Evolutionary conservation across 148 eudicot species (phyloP).

Genomic region (Drosera capensis): DNA sequence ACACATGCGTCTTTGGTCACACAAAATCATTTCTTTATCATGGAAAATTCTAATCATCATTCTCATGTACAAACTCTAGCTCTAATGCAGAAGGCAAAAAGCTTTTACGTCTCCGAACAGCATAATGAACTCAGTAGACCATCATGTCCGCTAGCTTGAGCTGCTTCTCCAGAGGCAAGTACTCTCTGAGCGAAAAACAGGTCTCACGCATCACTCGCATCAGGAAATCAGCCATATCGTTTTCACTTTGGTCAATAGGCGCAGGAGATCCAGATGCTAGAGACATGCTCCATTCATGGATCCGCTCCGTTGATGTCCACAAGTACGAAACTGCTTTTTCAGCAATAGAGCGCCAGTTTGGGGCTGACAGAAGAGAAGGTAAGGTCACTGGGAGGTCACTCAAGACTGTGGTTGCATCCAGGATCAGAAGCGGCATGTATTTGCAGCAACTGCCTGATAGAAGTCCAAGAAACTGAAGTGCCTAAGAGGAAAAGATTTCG

Average conservation of each 20-base stretch:
- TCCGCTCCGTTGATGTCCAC: constrained; percentile 41
- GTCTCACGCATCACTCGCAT: constrained; percentile 33
- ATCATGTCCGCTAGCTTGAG: constrained; percentile 60
- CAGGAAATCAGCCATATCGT: constrained; percentile 21
- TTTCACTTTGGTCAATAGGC: constrained; percentile 38
- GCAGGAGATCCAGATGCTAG: constrained; percentile 3
- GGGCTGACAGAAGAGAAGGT: constrained; percentile 35
- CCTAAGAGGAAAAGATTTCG: constrained; percentile 21
- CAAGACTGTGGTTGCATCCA: constrained; percentile 34
- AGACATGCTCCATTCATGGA: constrained; percentile 32
- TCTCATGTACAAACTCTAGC: too few relatives aligned
- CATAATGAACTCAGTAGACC: constrained; percentile 4
- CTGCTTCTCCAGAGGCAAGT: constrained; percentile 54
- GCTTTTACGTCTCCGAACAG: too few relatives aligned
- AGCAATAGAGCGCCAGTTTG: constrained; percentile 31
- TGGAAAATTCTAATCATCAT: too few relatives aligned
- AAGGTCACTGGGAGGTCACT: constrained; percentile 64
- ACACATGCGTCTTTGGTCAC: too few relatives aligned
- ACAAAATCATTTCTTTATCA: too few relatives aligned
- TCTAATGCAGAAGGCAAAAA: too few relatives aligned
- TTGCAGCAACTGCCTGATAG: constrained; percentile 57
- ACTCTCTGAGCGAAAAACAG: constrained; percentile 32
- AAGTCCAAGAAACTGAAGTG: constrained; percentile 49
- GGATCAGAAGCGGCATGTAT: constrained; percentile 63
- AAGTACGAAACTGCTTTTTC: constrained; percentile 40